Conservation (phyloP, 352 stramenopile species). For the Phytophthora quininea region DNA sequence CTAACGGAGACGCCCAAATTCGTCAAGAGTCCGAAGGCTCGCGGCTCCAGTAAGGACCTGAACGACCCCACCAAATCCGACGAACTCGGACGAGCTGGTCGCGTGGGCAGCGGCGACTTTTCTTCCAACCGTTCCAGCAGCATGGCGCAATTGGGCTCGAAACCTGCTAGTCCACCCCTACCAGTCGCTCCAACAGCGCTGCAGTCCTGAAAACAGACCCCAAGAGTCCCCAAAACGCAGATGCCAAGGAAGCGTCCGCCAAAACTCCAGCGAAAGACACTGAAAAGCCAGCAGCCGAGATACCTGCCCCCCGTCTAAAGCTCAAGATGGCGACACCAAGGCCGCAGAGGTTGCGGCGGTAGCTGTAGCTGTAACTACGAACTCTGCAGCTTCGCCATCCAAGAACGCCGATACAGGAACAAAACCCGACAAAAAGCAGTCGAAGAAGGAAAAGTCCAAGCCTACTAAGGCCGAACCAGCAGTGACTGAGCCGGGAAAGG, state of each 20-base stretch:
- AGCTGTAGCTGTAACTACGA: not conserved
- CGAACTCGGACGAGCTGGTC: constrained; percentile 43
- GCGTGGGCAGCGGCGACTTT: constrained; percentile 51
- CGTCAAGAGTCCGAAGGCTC: constrained; percentile 54
- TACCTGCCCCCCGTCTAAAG: not conserved
- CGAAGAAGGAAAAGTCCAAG: not conserved
- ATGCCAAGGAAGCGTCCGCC: constrained; percentile 1
- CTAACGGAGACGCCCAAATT: constrained; percentile 47
- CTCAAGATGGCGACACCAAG: not conserved
- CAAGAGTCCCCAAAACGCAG: not conserved
- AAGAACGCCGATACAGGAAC: constrained; percentile 4
- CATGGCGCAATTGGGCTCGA: constrained; percentile 31
- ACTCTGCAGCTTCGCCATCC: constrained; percentile 1
- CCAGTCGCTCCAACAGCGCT: not conserved
- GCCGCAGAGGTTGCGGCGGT: not conserved
- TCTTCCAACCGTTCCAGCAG: constrained; percentile 52
- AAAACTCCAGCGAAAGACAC: constrained; percentile 22
- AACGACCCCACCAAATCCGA: constrained; percentile 50
- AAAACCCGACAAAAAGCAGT: not conserved
- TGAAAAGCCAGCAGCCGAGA: not conserved
- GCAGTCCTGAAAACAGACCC: not conserved
- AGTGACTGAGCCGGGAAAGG: not conserved
- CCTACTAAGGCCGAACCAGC: not conserved
- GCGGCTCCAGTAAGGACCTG: constrained; percentile 49
- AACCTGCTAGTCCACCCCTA: constrained; percentile 36